Evolutionary conservation across 441 rosid species (phyloP), one percentile per base, ranked within the genome.

Genomic region (Bruguiera hainesii): DNA sequence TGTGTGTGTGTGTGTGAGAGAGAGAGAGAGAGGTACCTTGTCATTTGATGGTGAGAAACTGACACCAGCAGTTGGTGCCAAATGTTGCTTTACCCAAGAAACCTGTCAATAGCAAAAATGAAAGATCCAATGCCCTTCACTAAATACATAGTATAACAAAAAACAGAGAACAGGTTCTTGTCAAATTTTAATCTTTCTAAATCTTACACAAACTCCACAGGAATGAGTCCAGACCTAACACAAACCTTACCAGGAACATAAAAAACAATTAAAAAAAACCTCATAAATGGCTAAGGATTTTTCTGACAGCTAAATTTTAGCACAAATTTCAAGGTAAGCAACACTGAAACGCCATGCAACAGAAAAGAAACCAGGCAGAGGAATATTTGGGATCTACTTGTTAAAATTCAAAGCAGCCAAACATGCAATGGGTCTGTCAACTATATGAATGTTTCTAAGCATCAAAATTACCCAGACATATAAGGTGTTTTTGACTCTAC

Each of bases 31-130:
- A 58, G n/a, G 66, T 50, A 94, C 99, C 97, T 94, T 94, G 79
- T 94, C 98, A 75, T 80, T 87, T 65, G 99, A 87, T 60, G 97
- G 97, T 56, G 97, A 91, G 83, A 94, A 94, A 84, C 91, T 77
- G 67, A 90, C 77, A 75, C 98, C 97, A 75, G 94, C 90, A 60
- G 94, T 73, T 70, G 99, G 98, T 55, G 98, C 98, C 67, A 94
- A 87, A 75, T 94, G 96, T 74, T 89, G 99, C 83, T 88, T 94
- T 81, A 81, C 76, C 99, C 98, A 94, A 72, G 98, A 90, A 75
- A 83, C 84, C 99, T 91, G 82, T 53, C 68, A 79, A 73, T 64
- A 69, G 58, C 19, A 11, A 50, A 71, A 77, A 79, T 28, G 48
- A 29, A 56, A 69, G 49, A 74, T 21, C 4, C 64, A 58, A 74